Percentiles rank a stretch among this genome's conserved stretches.
Conservation (phyloP, 768 basidiomycete species). For the Mycena galericulata region DNA sequence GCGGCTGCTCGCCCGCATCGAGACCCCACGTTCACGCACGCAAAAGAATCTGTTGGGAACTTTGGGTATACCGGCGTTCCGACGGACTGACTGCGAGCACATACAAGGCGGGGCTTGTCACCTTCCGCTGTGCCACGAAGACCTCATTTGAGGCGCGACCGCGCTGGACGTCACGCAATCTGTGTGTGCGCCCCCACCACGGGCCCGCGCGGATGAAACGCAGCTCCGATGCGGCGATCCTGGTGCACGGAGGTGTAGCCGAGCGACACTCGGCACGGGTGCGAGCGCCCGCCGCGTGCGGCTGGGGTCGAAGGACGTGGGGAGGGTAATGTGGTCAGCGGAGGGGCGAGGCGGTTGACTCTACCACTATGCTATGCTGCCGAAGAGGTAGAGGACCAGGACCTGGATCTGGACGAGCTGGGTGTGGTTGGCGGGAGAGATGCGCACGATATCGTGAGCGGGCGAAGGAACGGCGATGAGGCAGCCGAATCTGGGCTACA, state of each 20-base stretch:
- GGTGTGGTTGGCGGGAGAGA: too few relatives aligned
- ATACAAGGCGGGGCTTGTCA: slow-evolving; percentile 12
- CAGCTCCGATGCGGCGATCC: background rate
- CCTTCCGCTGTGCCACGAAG: background rate
- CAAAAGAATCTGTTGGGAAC: slow-evolving; percentile 17
- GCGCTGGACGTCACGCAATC: slow-evolving; percentile 24
- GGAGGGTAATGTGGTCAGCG: too few relatives aligned
- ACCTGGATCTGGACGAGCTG: too few relatives aligned
- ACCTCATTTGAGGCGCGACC: background rate
- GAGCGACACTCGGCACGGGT: slow-evolving; percentile 14
- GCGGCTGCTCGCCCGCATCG: slow-evolving; percentile 7
- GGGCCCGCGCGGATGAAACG: slow-evolving; percentile 17
- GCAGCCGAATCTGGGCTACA: too few relatives aligned
- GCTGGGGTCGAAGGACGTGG: slow-evolving; percentile 9
- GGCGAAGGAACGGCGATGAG: too few relatives aligned
- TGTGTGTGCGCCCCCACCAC: slow-evolving; percentile 21
- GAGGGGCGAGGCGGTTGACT: too few relatives aligned
- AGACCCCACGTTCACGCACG: slow-evolving; percentile 17
- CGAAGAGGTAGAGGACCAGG: too few relatives aligned
- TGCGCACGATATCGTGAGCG: too few relatives aligned
- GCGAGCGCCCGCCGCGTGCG: slow-evolving; percentile 16
- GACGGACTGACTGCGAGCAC: slow-evolving; percentile 4
- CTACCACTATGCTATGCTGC: too few relatives aligned
- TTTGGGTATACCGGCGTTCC: slow-evolving; percentile 4
- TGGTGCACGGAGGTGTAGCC: slow-evolving; percentile 17